Conservation (phyloP, 2,329 filamentous ascomycete species). For the Polychaeton citri region DNA sequence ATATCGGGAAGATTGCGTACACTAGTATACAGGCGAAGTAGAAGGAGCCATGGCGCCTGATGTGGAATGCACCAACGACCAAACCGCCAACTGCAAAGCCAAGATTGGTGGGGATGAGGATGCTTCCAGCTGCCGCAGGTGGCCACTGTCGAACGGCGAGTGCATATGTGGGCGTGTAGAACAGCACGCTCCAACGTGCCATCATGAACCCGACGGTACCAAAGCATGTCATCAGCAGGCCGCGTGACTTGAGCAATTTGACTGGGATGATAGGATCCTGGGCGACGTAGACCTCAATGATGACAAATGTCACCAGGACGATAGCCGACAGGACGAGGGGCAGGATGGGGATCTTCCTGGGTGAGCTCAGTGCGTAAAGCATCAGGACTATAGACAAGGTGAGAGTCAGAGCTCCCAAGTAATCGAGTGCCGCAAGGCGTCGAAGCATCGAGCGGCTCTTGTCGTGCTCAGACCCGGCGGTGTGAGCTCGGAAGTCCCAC, state of each 20-base stretch:
- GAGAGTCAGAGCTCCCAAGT: slow-evolving; percentile 55
- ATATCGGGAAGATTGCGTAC: slow-evolving; percentile 48
- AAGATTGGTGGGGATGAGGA: slow-evolving; percentile 68
- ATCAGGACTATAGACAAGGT: slow-evolving; percentile 55
- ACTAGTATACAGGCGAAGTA: slow-evolving; percentile 41
- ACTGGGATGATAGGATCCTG: slow-evolving; percentile 64
- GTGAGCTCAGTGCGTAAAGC: slow-evolving; percentile 55
- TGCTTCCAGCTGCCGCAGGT: slow-evolving; percentile 57
- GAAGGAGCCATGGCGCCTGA: slow-evolving; percentile 59
- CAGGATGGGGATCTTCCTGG: slow-evolving; percentile 42
- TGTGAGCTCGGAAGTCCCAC: slow-evolving; percentile 22
- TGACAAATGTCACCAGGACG: slow-evolving; percentile 43
- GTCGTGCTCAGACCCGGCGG: slow-evolving; percentile 13
- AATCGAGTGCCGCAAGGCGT: slow-evolving; percentile 53
- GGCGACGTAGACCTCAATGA: slow-evolving; percentile 51
- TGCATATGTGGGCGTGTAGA: slow-evolving; percentile 69
- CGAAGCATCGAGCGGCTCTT: slow-evolving; percentile 36
- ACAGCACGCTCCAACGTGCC: slow-evolving; percentile 65
- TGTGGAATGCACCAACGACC: slow-evolving; percentile 60
- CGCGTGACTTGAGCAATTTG: slow-evolving; percentile 53
- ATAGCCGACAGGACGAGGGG: slow-evolving; percentile 48
- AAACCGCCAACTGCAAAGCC: slow-evolving; percentile 67
- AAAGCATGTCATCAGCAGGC: slow-evolving; percentile 59
- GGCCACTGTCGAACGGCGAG: slow-evolving; percentile 60
- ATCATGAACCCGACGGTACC: slow-evolving; percentile 69